Evolutionary conservation across 306 rosid genomes (phyloP), one percentile per base, ranked within the genome.

Genomic region (Canavalia ensiformis): DNA sequence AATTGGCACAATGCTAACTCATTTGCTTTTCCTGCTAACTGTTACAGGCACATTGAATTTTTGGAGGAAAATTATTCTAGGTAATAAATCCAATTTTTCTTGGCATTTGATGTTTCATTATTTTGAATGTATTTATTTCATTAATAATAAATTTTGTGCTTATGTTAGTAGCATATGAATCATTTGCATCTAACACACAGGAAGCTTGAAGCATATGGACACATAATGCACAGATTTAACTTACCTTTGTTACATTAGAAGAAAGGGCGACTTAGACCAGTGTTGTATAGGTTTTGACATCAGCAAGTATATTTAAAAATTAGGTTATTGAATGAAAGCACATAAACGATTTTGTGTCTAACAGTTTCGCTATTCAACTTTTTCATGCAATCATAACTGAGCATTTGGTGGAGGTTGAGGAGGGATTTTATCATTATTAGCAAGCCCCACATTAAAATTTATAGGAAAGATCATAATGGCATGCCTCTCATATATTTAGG

Each of bases 81-180:
- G 97, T 93, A 93, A 87, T 49, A 9, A 11, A 58, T 81, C 34
- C 6, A 18, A 18, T 18, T 9, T 10, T 28, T 74, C 42, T 62
- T 75, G 47, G 66, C n/a, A 18, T 8, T 45, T 31, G 46, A 2
- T 49, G 59, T 18, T 11, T 34, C 0, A 1, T 51, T 58, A 13
- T 31, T 54, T 70, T 56, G 11, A 25, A 0, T 41, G 37, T 44
- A 59, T 31, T 18, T 35, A 30, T 72, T 37, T 56, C 25, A 52
- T 35, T 11, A 8, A 7, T 18, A 10, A 70, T 28, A 9, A 18
- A 29, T 29, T 18, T 18, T 18, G 25, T 18, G 25, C 25, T 18
- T 18, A 18, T 18, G 25, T 18, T 18, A 18, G 25, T 18, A 9
- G 41, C 7, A 9, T 59, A 28, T 56, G 63, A 56, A 56, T 56